phyloP scores from a whole-genome alignment of 129 eudicot genomes.

The Arctium lappa region DNA sequence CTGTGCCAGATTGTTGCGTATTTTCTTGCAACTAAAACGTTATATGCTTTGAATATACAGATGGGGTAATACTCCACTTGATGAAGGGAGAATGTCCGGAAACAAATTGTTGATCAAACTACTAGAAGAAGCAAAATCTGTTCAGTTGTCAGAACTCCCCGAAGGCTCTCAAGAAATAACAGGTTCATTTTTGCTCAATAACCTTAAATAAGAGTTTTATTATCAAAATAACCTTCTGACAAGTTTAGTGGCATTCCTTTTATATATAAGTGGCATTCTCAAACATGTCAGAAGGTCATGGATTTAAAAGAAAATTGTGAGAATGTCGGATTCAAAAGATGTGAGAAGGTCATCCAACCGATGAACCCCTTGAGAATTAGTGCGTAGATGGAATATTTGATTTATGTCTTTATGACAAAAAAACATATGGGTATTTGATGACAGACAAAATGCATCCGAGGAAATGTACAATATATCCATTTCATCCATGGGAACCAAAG shows the following conservation, averaged over 20 bases:
- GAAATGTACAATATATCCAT: constrained; percentile 84
- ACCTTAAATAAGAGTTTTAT: background rate
- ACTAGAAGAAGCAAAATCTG: constrained; percentile 69
- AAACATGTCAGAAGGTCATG: background rate
- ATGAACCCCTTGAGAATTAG: background rate
- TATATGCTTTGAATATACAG: constrained; percentile 38
- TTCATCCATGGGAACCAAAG: constrained; percentile 60
- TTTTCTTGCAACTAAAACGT: background rate
- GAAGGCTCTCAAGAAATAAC: constrained; percentile 38
- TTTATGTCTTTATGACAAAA: background rate
- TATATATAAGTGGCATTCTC: background rate
- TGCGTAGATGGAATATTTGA: background rate
- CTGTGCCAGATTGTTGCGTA: background rate
- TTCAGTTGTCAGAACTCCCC: constrained; percentile 47
- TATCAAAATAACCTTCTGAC: background rate
- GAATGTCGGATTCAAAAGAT: no score
- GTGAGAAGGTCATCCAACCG: background rate
- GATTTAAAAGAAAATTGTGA: background rate
- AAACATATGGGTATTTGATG: background rate
- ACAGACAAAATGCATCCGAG: constrained; percentile 62
- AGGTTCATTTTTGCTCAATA: constrained; percentile 38
- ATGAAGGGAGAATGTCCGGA: constrained; percentile 75
- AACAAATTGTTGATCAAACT: constrained; percentile 64
- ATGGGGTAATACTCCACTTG: constrained; percentile 90
- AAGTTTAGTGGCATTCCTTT: background rate